Evolutionary conservation across 1,139 yeast genomes (phyloP), one percentile per base, ranked within the genome.

Genomic region (Candida sp.): DNA sequence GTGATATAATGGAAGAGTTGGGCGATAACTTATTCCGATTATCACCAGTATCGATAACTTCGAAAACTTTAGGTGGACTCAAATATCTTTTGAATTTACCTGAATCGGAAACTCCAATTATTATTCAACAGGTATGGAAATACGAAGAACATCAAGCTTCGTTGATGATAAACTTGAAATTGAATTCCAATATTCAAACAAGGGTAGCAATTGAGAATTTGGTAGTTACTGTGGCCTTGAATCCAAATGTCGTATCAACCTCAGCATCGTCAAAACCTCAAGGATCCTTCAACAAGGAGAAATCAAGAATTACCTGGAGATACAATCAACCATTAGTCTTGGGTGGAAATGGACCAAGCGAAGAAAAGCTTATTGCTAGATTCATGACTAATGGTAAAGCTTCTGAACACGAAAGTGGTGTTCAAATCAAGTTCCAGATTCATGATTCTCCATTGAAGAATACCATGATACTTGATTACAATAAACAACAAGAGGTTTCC

Each of bases 241-340:
- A 58, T 38, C 42, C 49, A 19, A 54, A 56, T 12, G 68, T 73
- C 33, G 77, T 81, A 22, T 74, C 85, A 3, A 67, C 75, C 1
- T 77, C 89, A 22, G 97, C 97, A 1, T 82, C 90, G 48, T 86
- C 96, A 9, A 87, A 87, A 58, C 98, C 98, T 4, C 83, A 87
- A 45, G 98, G 97, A 41, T 79, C 95, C 1, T 89, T 89, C 70
- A 88, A 84, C 64, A 84, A 81, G 58, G 97, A 88, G 39, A 83
- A 81, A 57, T 86, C 82, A 54, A 80, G 97, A 63, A 84, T 91
- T 45, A 85, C 93, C 1, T 90, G 97, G 97, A 79, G 87, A 58
- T 82, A 79, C 57, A 63, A 66, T 32, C 66, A 70, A 32, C 81
- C 85, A 3, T 55, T 85, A 23, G 58, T 56, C 5, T 70, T 82